Evolutionary conservation across 495 filamentous ascomycete genomes (phyloP), one percentile per base, ranked within the genome.

Genomic region (Pseudotulostoma volvatum): DNA sequence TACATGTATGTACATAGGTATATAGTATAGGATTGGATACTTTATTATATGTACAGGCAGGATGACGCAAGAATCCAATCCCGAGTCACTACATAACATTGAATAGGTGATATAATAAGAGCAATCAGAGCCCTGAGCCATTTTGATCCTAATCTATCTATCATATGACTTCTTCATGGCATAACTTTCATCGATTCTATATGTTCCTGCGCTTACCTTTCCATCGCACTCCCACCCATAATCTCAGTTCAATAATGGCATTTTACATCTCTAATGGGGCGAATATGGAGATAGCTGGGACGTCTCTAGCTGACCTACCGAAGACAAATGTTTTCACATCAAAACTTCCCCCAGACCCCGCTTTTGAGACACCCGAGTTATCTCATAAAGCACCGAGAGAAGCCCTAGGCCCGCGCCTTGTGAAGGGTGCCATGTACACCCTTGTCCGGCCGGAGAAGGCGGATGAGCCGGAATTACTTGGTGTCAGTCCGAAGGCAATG

Each of bases 311-410:
- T 36, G 77, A 84, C 8, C 66, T 97, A 28, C 83, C 82, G 17
- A 95, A 93, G 57, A 81, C 84, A 31, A 84, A 80, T 66, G 67
- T 64, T 39, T 94, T 94, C 60, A 94, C 82, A 3, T 74, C 71
- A 4, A 77, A 71, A 18, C 70, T 93, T 9, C 80, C 84, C 8
- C 56, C 85, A 9, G 90, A 97, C 54, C 64, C 78, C 18, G 56
- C 68, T 9, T 94, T 85, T 56, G 77, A 83, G 13, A 90, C 84
- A 0, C 84, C 90, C 1, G 70, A 74, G 15, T 63, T 61, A 33
- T 93, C 87, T 3, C 81, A 92, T 52, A 70, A 76, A 36, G 83
- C 86, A 1, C 78, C 81, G 1, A 74, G 86, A 44, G 63, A 77
- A 28, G 59, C 76, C 11, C 73, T 96, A 31, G 76, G 77, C 1